phyloP scores from a whole-genome alignment of 208 protist genomes.

The Naegleria fowleri region DNA sequence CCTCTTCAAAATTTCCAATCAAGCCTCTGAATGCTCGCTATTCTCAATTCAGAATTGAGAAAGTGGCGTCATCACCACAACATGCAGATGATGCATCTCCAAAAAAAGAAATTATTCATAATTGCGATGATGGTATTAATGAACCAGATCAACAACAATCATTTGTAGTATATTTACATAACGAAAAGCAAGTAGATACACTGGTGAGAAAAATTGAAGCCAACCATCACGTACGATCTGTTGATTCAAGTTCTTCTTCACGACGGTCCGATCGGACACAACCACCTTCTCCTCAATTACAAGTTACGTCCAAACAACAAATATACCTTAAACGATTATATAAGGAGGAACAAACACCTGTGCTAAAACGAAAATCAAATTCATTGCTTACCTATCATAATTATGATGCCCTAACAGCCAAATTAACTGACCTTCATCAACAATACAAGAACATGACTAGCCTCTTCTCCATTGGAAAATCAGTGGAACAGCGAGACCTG shows the following conservation, averaged over 20 bases:
- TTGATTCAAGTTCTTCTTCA: too few species aligned
- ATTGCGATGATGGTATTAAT: too few species aligned
- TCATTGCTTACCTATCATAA: conserved; percentile 13
- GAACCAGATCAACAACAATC: too few species aligned
- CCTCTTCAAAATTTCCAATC: too few species aligned
- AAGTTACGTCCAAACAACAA: neutral
- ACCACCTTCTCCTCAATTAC: too few species aligned
- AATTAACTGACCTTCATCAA: neutral
- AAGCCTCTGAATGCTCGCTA: too few species aligned
- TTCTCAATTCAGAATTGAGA: too few species aligned
- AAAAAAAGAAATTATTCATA: too few species aligned
- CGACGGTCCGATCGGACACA: too few species aligned
- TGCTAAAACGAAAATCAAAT: neutral
- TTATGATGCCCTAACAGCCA: neutral
- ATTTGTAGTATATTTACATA: neutral
- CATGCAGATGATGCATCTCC: too few species aligned
- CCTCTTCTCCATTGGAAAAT: conserved; percentile 1
- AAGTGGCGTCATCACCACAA: too few species aligned
- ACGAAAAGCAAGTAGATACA: neutral
- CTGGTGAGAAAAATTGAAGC: neutral
- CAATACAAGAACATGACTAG: neutral
- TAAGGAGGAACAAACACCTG: neutral
- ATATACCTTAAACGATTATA: neutral
- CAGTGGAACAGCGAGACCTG: neutral
- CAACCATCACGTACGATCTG: too few species aligned